Conservation (phyloP, 345 rosid genomes). For the Camelina neglecta region DNA sequence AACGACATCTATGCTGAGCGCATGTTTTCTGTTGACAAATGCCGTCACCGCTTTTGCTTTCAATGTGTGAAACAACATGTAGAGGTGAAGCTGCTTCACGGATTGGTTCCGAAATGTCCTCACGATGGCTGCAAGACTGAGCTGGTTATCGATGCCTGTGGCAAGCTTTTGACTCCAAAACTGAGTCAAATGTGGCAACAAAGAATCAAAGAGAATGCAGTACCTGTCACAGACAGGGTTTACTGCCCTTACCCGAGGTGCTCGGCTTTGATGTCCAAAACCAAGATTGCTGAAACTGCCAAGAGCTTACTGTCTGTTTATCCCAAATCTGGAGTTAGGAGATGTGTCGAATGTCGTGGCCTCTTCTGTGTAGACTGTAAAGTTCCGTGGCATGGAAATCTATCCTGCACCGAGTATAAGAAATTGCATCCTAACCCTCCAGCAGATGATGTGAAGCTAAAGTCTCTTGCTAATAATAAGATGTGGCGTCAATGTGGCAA, state of each 20-base stretch:
- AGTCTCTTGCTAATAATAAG: slow-evolving; percentile 52
- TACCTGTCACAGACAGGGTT: slow-evolving; percentile 66
- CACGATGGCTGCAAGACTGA: slow-evolving; percentile 67
- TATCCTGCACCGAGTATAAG: slow-evolving; percentile 57
- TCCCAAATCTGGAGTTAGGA: slow-evolving; percentile 54
- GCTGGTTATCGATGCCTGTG: slow-evolving; percentile 58
- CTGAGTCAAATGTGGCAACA: slow-evolving; percentile 55
- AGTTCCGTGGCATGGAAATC: slow-evolving; percentile 70
- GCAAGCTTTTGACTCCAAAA: slow-evolving; percentile 63
- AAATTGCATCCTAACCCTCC: slow-evolving; percentile 47
- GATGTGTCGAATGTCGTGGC: slow-evolving; percentile 62
- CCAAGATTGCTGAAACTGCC: slow-evolving; percentile 52
- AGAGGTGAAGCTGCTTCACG: slow-evolving; percentile 75
- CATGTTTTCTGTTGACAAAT: slow-evolving; percentile 69
- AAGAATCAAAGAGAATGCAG: slow-evolving; percentile 64
- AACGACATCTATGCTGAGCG: slow-evolving; percentile 49
- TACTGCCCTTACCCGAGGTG: slow-evolving; percentile 83
- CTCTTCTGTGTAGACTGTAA: slow-evolving; percentile 78
- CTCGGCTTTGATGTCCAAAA: slow-evolving; percentile 75
- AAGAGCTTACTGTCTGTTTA: slow-evolving; percentile 38
- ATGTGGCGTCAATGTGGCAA: slow-evolving; percentile 60
- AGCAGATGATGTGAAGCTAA: slow-evolving; percentile 57
- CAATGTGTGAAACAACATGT: slow-evolving; percentile 81
- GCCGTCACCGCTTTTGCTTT: slow-evolving; percentile 72
- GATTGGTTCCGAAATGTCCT: slow-evolving; percentile 68